Conservation (phyloP, 2,329 filamentous ascomycete genomes). For the Ceratocystis huliohia region DNA sequence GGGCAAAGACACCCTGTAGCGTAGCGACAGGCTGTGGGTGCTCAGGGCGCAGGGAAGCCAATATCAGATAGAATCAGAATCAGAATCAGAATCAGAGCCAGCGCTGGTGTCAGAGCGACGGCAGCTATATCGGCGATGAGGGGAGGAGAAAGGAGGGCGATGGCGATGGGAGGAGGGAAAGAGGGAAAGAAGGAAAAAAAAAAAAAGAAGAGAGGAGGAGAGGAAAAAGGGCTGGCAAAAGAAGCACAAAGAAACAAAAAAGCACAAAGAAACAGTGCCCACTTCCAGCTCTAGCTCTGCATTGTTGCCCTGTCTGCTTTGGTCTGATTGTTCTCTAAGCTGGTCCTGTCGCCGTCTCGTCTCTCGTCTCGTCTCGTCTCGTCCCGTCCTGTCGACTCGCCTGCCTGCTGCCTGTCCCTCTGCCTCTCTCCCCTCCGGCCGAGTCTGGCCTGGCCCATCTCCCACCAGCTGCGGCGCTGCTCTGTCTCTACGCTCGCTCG, state of each 20-base stretch:
- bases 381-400: not conserved
- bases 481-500: too few relatives aligned
- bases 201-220: not conserved
- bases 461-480: not conserved
- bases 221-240: too few relatives aligned
- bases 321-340: not conserved
- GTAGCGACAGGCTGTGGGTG: too few relatives aligned
- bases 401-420: not conserved
- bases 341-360: not conserved
- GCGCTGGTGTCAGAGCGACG: too few relatives aligned
- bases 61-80: too few relatives aligned
- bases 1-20: too few relatives aligned
- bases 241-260: too few relatives aligned
- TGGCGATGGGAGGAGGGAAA: not conserved
- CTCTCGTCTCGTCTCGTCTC: slow-evolving; percentile 4
- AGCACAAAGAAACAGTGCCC: too few relatives aligned
- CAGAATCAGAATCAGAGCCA: too few relatives aligned
- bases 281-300: too few relatives aligned
- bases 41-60: too few relatives aligned
- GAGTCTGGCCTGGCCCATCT: not conserved
- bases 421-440: not conserved
- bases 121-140: not conserved
- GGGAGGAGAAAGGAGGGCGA: not conserved
- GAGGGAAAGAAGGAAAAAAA: slow-evolving; percentile 11
- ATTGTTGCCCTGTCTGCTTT: not conserved